phyloP scores from a whole-genome alignment of 352 stramenopile genomes.

The Phytophthora pinifolia region DNA sequence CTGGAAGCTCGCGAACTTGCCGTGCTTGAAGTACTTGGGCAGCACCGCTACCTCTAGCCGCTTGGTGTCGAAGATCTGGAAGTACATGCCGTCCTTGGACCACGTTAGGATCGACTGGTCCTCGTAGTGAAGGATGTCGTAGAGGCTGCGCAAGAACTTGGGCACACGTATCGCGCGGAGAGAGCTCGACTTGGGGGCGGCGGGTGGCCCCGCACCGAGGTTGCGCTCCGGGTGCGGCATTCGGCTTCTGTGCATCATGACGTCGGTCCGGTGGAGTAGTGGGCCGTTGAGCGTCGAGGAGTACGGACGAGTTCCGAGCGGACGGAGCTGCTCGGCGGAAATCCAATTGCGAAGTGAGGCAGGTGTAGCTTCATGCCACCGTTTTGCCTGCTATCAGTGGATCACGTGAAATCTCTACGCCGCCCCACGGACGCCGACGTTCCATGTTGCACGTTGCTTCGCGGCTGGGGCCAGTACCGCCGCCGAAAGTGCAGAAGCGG shows the following conservation, averaged over 20 bases:
- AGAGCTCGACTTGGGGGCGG: conserved; percentile 23
- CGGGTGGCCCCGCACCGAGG: background rate
- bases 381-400: conserved; percentile 19
- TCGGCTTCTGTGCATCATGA: conserved; percentile 33
- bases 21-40: conserved; percentile 94
- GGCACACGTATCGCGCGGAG: conserved; percentile 49
- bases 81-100: conserved; percentile 63
- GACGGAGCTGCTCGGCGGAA: conserved; percentile 15
- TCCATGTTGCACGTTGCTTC: conserved; percentile 31
- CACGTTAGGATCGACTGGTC: conserved; percentile 71
- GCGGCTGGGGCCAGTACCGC: conserved; percentile 11
- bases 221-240: conserved; percentile 17
- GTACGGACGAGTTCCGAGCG: background rate
- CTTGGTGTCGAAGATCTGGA: conserved; percentile 69
- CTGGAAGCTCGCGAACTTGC: conserved; percentile 92
- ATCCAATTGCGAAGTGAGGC: conserved; percentile 34
- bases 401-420: background rate
- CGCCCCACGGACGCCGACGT: conserved; percentile 1
- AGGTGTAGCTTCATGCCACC: conserved; percentile 5
- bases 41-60: conserved; percentile 75
- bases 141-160: conserved; percentile 81
- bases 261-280: no score
- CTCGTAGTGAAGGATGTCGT: conserved; percentile 75
- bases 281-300: background rate
- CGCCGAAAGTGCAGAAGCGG: conserved; percentile 1